phyloP scores from a whole-genome alignment of 2,329 filamentous ascomycete species.

The Xylariaceae sp. region DNA sequence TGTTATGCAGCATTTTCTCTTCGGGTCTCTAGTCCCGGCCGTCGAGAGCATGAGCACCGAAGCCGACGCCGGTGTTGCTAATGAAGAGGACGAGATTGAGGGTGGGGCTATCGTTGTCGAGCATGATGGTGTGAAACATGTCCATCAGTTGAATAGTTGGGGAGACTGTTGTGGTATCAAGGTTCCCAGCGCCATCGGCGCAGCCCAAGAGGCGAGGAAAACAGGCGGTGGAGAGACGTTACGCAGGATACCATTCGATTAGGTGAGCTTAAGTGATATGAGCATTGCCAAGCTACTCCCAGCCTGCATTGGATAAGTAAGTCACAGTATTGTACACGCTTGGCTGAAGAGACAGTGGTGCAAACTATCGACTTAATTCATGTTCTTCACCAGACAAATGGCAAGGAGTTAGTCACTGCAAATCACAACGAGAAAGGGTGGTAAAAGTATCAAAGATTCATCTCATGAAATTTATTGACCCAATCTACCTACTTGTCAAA shows the following conservation, averaged over 20 bases:
- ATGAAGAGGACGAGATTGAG: constrained; percentile 47
- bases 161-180: constrained; percentile 98
- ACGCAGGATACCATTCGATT: constrained; percentile 80
- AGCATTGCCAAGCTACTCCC: neutral
- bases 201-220: constrained; percentile 84
- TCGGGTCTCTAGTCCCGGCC: constrained; percentile 80
- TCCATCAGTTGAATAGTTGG: constrained; percentile 72
- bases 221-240: constrained; percentile 55
- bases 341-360: too few species aligned
- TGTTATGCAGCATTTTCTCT: constrained; percentile 98
- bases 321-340: neutral
- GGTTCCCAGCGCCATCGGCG: constrained; percentile 89
- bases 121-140: constrained; percentile 63
- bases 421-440: too few species aligned
- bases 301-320: neutral
- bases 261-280: constrained; percentile 9
- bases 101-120: constrained; percentile 60
- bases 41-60: constrained; percentile 74
- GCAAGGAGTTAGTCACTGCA: too few species aligned
- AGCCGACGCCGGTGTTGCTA: constrained; percentile 43
- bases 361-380: too few species aligned
- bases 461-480: too few species aligned
- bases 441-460: too few species aligned
- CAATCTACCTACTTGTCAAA: too few species aligned
- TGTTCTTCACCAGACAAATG: too few species aligned